Evolutionary conservation across 2,329 filamentous ascomycete genomes (phyloP).

Genomic region (Septoria linicola): DNA sequence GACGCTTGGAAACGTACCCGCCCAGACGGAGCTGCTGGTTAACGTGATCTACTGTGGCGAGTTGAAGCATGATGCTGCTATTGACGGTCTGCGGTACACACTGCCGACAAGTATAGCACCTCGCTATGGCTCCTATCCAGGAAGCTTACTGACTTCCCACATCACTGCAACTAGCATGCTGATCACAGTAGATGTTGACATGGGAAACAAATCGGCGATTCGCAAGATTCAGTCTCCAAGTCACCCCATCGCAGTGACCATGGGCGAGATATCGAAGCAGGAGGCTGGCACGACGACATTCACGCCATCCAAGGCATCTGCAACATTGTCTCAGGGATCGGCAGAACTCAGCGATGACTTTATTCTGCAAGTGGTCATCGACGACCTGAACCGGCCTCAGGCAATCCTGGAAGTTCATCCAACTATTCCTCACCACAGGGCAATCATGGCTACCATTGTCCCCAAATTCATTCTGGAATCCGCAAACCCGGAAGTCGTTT

Average conservation of each 20-base stretch:
- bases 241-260: conserved; percentile 64
- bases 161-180: conserved; percentile 44
- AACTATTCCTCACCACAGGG: conserved; percentile 59
- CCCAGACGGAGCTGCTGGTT: conserved; percentile 56
- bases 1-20: conserved; percentile 65
- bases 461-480: conserved; percentile 65
- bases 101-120: conserved; percentile 67
- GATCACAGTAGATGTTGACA: conserved; percentile 60
- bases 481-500: conserved; percentile 63
- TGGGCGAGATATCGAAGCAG: conserved; percentile 55
- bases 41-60: conserved; percentile 68
- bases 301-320: conserved; percentile 60
- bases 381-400: conserved; percentile 59
- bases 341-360: conserved; percentile 64
- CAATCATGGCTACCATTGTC: conserved; percentile 69
- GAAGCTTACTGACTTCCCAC: conserved; percentile 33
- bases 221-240: conserved; percentile 64
- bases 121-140: conserved; percentile 58
- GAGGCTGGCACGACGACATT: conserved; percentile 43
- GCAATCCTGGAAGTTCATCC: conserved; percentile 68
- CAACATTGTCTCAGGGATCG: conserved; percentile 55
- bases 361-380: conserved; percentile 62
- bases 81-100: conserved; percentile 67
- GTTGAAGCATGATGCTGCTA: conserved; percentile 68
- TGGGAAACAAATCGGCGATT: conserved; percentile 56